Evolutionary conservation across 352 stramenopile species (phyloP).

Genomic region (Peronospora belbahrii): DNA sequence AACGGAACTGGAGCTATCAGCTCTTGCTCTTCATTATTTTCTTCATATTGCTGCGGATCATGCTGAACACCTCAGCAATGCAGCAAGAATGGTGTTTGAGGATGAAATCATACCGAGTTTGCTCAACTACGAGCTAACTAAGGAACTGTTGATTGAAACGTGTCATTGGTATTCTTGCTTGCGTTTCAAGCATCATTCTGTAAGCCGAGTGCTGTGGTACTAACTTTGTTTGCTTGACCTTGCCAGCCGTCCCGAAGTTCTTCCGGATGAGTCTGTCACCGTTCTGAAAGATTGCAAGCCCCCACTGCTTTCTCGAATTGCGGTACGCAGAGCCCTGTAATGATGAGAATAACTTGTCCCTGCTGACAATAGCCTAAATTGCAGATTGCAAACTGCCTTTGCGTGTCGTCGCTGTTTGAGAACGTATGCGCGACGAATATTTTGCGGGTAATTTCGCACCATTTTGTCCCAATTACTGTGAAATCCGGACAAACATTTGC

Average conservation of each 20-base stretch:
- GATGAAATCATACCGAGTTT: conserved; percentile 50
- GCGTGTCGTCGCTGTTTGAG: conserved; percentile 72
- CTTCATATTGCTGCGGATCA: conserved; percentile 67
- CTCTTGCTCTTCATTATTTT: conserved; percentile 76
- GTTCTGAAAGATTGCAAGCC: conserved; percentile 32
- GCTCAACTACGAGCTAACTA: conserved; percentile 50
- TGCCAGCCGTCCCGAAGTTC: conserved; percentile 38
- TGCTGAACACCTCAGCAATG: conserved; percentile 27
- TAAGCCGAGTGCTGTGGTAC: not conserved
- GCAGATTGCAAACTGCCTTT: conserved; percentile 75
- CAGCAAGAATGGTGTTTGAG: conserved; percentile 37
- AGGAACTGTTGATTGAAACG: conserved; percentile 69
- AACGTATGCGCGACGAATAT: conserved; percentile 77
- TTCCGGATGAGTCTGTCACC: conserved; percentile 45
- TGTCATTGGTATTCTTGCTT: conserved; percentile 37
- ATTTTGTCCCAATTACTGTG: conserved; percentile 60
- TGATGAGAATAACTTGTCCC: not conserved
- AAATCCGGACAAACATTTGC: conserved; percentile 50
- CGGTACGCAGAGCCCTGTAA: conserved; percentile 20
- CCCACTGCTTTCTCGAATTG: conserved; percentile 64
- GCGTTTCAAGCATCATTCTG: not conserved
- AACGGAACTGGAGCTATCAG: conserved; percentile 54
- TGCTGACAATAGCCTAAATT: not conserved
- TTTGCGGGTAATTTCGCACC: conserved; percentile 63
- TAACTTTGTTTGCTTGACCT: conserved; percentile 5